Percentiles rank a stretch among this genome's conserved stretches.
These are phyloP conservation scores for Malus fusca DNA, from an alignment of 306 rosid species.

Conservation along the genomic window DNA sequence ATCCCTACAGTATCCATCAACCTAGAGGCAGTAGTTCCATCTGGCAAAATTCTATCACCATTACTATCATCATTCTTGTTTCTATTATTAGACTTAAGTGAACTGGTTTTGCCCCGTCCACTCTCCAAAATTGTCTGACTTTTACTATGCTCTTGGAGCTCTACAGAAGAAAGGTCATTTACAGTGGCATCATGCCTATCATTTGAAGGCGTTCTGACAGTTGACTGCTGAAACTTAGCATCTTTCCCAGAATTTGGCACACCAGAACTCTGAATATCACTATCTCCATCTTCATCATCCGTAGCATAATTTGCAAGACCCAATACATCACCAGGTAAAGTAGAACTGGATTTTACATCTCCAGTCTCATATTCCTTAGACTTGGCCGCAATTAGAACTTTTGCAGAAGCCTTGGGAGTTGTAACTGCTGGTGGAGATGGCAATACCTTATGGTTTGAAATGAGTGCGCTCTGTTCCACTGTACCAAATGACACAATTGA, in stretches of 20 bases:
- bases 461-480: constrained; percentile 36
- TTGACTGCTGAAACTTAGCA: constrained; percentile 20
- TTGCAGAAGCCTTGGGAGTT: constrained; percentile 56
- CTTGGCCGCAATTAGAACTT: constrained; percentile 56
- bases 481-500: constrained; percentile 8
- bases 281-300: constrained; percentile 57
- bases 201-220: constrained; percentile 23
- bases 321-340: constrained; percentile 76
- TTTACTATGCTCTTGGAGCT: constrained; percentile 29
- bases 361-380: constrained; percentile 46
- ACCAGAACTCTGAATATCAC: constrained; percentile 50
- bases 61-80: constrained; percentile 28
- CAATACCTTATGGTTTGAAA: constrained; percentile 46
- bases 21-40: constrained; percentile 32
- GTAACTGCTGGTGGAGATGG: constrained; percentile 37
- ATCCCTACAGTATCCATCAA: constrained; percentile 23
- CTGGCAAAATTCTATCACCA: constrained; percentile 34
- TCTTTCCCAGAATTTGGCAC: constrained; percentile 36
- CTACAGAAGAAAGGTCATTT: constrained; percentile 32
- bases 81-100: constrained; percentile 26
- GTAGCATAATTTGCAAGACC: constrained; percentile 96
- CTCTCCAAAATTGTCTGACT: constrained; percentile 23
- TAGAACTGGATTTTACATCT: constrained; percentile 46
- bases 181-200: constrained; percentile 22
- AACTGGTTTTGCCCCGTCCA: constrained; percentile 29